Base-by-base conservation (phyloP, 169 alveolate species). In the Eimeria sp. region DNA sequence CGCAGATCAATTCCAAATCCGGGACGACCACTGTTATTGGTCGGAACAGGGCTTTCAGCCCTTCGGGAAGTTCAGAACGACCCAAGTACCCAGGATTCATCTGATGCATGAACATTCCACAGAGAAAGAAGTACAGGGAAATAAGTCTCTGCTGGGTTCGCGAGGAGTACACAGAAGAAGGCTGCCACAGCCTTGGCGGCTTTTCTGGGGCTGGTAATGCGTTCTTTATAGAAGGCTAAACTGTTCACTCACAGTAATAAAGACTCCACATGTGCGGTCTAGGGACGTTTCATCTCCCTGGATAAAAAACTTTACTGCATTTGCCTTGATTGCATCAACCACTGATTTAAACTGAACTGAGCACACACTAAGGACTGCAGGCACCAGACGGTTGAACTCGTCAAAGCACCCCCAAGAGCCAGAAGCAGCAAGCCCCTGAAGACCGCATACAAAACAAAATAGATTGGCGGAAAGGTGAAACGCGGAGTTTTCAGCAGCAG, bases 381-480 rank as follows among this genome's bases (percentile, higher is more conserved):
- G 99, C 60, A 99, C 98, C 71, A 99, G 97, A 95, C 99, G 99
- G 89, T 99, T 99, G 98, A 99, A 99, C 97, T 99, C 99, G 97
- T 99, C 99, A 97, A 99, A 99, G 95, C 99, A 99, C 52, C 99
- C 99, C 99, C 99, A 99, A 85, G 99, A 98, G 49, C 99, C 99
- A 43, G 99, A 98, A 82, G 99, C 98, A 14, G 99, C 99, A 77
- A 99, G 98, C 25, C 99, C 99, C 89, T 98, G 77, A 83, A n/a
- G 23, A 30, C 52, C 58, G 6, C 90, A 83, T 56, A 37, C 52
- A 58, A 11, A 56, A 78, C 68, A 46, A 78, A 46, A n/a, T 27
- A 20, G 49, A 54, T 6, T 30, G 49, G 49, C 27, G 76, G 43
- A 27, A 18, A 9, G 37, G 76, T 66, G 52, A 33, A 71, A 30